Evolutionary conservation across 2,329 filamentous ascomycete species (phyloP).

Genomic region (Ceratocystis huliohia): DNA sequence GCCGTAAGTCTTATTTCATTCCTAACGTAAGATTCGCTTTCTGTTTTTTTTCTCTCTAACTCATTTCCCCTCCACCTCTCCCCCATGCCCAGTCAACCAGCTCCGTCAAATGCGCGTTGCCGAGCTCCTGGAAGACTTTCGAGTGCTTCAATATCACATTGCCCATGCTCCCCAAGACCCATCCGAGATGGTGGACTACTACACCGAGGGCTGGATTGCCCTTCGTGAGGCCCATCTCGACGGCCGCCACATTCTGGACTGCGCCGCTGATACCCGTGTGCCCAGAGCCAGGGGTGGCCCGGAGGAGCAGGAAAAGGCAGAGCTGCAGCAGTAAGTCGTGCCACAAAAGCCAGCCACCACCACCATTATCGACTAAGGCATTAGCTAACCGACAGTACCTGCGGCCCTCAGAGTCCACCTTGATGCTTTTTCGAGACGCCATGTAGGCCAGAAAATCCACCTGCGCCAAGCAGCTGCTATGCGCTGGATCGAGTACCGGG

Average conservation of each 20-base stretch:
- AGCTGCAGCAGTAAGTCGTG: slow-evolving; percentile 12
- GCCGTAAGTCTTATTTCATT: slow-evolving; percentile 22
- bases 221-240: slow-evolving; percentile 50
- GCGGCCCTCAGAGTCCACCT: slow-evolving; percentile 38
- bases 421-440: slow-evolving; percentile 48
- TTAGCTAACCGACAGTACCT: not conserved
- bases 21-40: not conserved
- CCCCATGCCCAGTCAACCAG: slow-evolving; percentile 41
- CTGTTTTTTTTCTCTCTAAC: not conserved
- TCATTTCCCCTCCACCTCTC: slow-evolving; percentile 8
- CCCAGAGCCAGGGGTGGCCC: slow-evolving; percentile 31
- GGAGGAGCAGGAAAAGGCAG: slow-evolving; percentile 17
- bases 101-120: slow-evolving; percentile 47
- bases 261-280: slow-evolving; percentile 48
- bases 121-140: slow-evolving; percentile 50
- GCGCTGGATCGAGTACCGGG: slow-evolving; percentile 45
- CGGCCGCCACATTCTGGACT: slow-evolving; percentile 52
- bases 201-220: slow-evolving; percentile 50
- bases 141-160: slow-evolving; percentile 49
- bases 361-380: not conserved
- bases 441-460: slow-evolving; percentile 53
- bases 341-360: not conserved
- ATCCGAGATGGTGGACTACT: slow-evolving; percentile 43
- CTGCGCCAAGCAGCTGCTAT: slow-evolving; percentile 48
- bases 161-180: slow-evolving; percentile 45